Evolutionary conservation across 768 basidiomycete species (phyloP).

Genomic region (Pulveroboletus sp.): DNA sequence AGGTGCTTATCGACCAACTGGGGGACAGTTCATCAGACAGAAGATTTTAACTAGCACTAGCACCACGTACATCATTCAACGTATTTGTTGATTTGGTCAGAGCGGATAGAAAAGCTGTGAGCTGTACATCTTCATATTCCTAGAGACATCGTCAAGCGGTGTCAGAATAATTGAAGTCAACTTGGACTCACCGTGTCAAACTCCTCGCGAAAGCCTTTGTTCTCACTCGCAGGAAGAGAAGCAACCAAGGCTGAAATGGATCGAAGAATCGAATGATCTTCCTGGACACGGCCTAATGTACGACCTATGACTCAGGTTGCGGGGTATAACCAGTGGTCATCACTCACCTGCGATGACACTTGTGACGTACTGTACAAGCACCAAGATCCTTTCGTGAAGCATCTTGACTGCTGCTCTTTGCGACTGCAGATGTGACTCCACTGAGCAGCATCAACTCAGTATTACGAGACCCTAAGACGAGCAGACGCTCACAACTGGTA

Average conservation of each 20-base stretch:
- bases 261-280: conserved; percentile 79
- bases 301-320: not conserved
- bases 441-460: conserved; percentile 38
- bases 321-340: not conserved
- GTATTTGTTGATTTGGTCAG: conserved; percentile 86
- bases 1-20: conserved; percentile 79
- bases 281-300: conserved; percentile 57
- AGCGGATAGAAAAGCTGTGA: conserved; percentile 83
- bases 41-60: not conserved
- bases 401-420: conserved; percentile 95
- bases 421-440: conserved; percentile 85
- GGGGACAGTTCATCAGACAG: conserved; percentile 2
- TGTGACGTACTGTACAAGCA: conserved; percentile 83
- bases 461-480: not conserved
- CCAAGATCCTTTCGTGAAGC: conserved; percentile 85
- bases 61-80: conserved; percentile 77
- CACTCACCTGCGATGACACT: conserved; percentile 67
- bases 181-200: conserved; percentile 68
- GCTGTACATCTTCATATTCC: conserved; percentile 96
- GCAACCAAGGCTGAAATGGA: conserved; percentile 83
- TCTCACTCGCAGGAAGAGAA: conserved; percentile 83
- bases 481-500: conserved; percentile 60
- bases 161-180: conserved; percentile 1
- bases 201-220: conserved; percentile 78
- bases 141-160: conserved; percentile 27